Conservation (phyloP, 176 grass and related monocot species). For the Triticum turgidum region DNA sequence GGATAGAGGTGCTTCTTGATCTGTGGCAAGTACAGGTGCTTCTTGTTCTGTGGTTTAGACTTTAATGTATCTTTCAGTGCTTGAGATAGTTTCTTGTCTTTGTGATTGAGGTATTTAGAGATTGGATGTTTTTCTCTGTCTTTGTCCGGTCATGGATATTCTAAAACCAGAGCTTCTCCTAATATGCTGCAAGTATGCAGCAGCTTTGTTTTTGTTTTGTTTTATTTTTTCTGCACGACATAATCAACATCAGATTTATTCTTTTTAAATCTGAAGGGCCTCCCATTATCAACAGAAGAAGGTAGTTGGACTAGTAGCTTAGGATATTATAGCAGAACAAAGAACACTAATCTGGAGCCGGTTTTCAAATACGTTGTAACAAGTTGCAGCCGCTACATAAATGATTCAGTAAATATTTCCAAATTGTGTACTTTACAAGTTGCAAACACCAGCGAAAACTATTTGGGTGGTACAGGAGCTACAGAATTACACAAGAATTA, state of each 20-base stretch:
- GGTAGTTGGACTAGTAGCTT: not conserved
- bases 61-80: not conserved
- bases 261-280: not conserved
- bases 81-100: not conserved
- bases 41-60: not conserved
- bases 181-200: not conserved
- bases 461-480: not conserved
- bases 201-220: not conserved
- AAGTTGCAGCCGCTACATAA: not conserved
- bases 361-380: not conserved
- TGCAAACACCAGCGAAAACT: not conserved
- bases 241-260: not conserved
- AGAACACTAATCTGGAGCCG: not conserved
- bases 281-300: not conserved
- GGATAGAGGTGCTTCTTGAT: too few relatives aligned
- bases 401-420: not conserved
- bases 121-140: not conserved
- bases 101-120: not conserved
- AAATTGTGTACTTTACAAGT: not conserved
- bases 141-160: not conserved
- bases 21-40: too few relatives aligned
- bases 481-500: not conserved
- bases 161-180: not conserved
- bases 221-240: not conserved
- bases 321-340: not conserved